Evolutionary conservation across 495 filamentous ascomycete genomes (phyloP).

Genomic region (Neurospora cerealis): DNA sequence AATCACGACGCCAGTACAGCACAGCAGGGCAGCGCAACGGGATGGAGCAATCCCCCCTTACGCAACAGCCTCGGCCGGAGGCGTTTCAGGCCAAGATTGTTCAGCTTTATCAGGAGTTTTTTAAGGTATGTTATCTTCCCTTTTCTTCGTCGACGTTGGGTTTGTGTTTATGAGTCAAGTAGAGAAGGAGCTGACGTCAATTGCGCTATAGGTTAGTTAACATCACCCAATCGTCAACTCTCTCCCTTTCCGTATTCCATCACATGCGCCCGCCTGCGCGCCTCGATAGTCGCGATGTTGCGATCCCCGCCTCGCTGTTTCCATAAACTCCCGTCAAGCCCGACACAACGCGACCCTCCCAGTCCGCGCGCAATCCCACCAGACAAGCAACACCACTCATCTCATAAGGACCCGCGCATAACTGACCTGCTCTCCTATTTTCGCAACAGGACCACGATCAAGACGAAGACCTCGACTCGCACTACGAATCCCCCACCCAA

Average conservation of each 20-base stretch:
- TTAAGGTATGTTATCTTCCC: constrained; percentile 51
- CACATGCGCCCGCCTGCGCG: neutral
- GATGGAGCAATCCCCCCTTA: constrained; percentile 90
- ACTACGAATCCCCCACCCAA: constrained; percentile 32
- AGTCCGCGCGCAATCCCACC: neutral
- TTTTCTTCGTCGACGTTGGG: neutral
- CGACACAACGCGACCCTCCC: neutral
- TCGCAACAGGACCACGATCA: constrained; percentile 41
- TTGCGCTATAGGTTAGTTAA: neutral
- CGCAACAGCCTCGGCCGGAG: constrained; percentile 83
- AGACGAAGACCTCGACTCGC: constrained; percentile 28
- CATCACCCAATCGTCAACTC: neutral
- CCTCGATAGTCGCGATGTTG: neutral
- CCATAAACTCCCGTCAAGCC: neutral
- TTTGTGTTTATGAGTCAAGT: too few species aligned
- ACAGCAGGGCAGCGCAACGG: neutral
- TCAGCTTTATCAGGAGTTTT: constrained; percentile 75
- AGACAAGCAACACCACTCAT: neutral
- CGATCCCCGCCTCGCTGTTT: neutral
- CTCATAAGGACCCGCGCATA: neutral
- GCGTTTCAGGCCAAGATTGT: constrained; percentile 90
- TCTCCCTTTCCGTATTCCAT: neutral
- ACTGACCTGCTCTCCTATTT: neutral
- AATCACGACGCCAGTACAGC: neutral
- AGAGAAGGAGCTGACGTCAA: neutral